Evolutionary conservation across 768 basidiomycete genomes (phyloP).

Genomic region (Jaapia argillacea): DNA sequence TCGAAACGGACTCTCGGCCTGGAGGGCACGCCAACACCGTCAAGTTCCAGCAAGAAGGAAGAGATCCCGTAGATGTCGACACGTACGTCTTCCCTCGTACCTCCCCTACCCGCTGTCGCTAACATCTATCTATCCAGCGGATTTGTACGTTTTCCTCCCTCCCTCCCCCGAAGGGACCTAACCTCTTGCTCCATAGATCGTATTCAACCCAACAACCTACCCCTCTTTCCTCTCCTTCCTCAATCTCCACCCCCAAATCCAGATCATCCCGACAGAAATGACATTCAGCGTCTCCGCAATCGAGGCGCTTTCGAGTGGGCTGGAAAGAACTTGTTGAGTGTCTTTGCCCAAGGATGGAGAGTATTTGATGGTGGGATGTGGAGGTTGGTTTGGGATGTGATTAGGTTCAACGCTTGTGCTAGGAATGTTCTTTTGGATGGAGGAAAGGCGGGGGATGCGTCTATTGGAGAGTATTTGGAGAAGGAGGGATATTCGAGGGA

Average conservation of each 20-base stretch:
- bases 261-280: constrained; percentile 57
- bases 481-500: constrained; percentile 56
- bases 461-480: constrained; percentile 46
- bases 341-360: constrained; percentile 60
- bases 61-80: constrained; percentile 46
- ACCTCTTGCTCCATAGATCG: constrained; percentile 49
- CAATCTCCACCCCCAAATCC: constrained; percentile 32
- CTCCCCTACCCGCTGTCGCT: background rate
- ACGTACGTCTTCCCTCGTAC: constrained; percentile 35
- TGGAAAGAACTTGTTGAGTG: constrained; percentile 44
- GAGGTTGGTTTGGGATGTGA: constrained; percentile 61
- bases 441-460: constrained; percentile 20
- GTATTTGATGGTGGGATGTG: constrained; percentile 58
- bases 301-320: constrained; percentile 69
- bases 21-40: constrained; percentile 79
- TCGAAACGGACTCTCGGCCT: constrained; percentile 53
- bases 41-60: constrained; percentile 31
- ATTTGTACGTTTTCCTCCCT: too few relatives aligned
- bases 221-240: constrained; percentile 74
- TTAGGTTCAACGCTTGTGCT: constrained; percentile 66
- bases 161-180: too few relatives aligned
- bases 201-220: constrained; percentile 68
- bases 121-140: constrained; percentile 26
- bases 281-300: constrained; percentile 73
- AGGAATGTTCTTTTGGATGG: constrained; percentile 31